A percentile compares a stretch with the other conserved stretches of the same genome.
phyloP scores from a whole-genome alignment of 805 yeast genomes.

The Kodamaea lidongshanica region DNA sequence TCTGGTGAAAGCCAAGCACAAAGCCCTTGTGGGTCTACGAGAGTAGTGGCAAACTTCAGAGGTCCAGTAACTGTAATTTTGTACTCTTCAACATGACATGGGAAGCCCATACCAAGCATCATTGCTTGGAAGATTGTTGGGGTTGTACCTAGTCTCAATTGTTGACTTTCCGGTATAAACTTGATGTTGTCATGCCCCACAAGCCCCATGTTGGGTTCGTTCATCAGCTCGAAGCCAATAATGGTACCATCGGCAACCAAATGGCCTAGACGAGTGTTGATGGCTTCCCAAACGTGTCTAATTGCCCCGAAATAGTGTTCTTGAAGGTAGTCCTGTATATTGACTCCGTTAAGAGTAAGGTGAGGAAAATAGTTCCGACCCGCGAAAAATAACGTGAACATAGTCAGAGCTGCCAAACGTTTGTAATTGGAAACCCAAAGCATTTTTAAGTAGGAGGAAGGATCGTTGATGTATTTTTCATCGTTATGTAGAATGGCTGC shows the following conservation, averaged over 20 bases:
- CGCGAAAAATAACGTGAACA: conserved; percentile 82
- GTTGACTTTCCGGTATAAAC: conserved; percentile 52
- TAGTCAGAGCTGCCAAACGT: conserved; percentile 65
- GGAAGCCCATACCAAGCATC: conserved; percentile 71
- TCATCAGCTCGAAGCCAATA: conserved; percentile 76
- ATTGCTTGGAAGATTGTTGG: conserved; percentile 78
- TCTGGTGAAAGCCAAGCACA: conserved; percentile 61
- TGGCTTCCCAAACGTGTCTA: conserved; percentile 27
- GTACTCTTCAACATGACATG: conserved; percentile 63
- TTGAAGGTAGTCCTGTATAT: conserved; percentile 77
- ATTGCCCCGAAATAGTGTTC: conserved; percentile 52
- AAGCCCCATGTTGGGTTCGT: conserved; percentile 79
- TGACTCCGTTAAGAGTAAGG: conserved; percentile 59
- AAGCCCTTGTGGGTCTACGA: conserved; percentile 60
- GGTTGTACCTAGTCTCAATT: conserved; percentile 68
- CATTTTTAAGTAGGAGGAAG: conserved; percentile 65
- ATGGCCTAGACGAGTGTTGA: conserved; percentile 22
- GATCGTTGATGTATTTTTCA: conserved; percentile 26
- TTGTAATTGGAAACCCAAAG: conserved; percentile 87
- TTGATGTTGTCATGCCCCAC: conserved; percentile 57
- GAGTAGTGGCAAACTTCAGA: conserved; percentile 47
- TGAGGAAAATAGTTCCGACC: conserved; percentile 76
- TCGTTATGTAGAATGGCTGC: conserved; percentile 76
- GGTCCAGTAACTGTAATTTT: conserved; percentile 75
- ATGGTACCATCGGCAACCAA: conserved; percentile 43